A percentile compares a stretch with the other conserved stretches of the same genome.
Conservation (phyloP, 2,329 filamentous ascomycete species). For the Acarospora socialis region DNA sequence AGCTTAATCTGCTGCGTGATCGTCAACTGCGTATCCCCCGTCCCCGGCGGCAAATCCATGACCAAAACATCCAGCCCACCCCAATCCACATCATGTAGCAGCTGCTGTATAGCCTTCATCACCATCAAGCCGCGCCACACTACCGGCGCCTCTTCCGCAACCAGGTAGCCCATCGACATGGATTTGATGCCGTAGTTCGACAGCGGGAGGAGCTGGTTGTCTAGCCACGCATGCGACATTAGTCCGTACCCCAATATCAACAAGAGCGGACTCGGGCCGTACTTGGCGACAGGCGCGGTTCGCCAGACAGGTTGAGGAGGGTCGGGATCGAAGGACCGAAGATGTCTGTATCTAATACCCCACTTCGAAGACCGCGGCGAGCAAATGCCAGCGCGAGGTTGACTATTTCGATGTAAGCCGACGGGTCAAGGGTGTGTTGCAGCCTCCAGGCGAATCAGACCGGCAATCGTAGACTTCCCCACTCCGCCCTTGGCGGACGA, state of each 20-base stretch:
- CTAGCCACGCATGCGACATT: conserved; percentile 24
- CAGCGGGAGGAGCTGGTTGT: conserved; percentile 70
- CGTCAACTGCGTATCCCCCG: conserved; percentile 90
- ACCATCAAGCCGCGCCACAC: conserved; percentile 97
- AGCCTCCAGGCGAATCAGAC: conserved; percentile 29
- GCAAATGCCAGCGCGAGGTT: conserved; percentile 84
- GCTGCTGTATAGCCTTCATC: conserved; percentile 89
- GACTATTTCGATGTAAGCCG: conserved; percentile 21
- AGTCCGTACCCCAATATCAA: background rate
- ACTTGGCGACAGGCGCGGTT: conserved; percentile 64
- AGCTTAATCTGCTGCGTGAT: conserved; percentile 89
- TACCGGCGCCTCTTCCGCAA: conserved; percentile 65
- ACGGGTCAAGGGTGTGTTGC: conserved; percentile 6
- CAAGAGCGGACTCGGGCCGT: conserved; percentile 25
- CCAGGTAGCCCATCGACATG: conserved; percentile 97
- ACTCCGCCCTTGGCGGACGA: conserved; percentile 97
- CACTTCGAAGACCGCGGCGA: conserved; percentile 62
- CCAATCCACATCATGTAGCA: conserved; percentile 93
- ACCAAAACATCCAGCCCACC: conserved; percentile 76
- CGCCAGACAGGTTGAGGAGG: conserved; percentile 64
- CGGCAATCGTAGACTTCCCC: conserved; percentile 85
- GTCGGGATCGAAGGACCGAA: conserved; percentile 94
- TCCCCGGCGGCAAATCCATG: conserved; percentile 83
- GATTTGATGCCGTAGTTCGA: conserved; percentile 93
- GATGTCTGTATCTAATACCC: conserved; percentile 90